phyloP scores from a whole-genome alignment of 176 grass and related monocot species.

The Elaeis guineensis region DNA sequence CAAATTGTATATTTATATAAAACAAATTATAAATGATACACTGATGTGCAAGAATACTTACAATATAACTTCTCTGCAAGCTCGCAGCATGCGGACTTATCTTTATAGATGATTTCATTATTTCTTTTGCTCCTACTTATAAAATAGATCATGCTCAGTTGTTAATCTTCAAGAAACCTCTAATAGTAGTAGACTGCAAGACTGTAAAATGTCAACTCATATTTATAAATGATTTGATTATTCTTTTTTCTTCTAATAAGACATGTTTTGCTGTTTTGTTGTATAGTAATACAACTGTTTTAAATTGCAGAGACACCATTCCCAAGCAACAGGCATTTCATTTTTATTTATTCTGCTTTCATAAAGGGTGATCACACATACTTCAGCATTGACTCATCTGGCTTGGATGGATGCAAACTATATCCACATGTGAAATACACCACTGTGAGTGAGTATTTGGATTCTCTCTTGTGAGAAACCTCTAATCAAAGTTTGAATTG shows the following conservation, averaged over 20 bases:
- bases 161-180: too few species aligned
- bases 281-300: not conserved
- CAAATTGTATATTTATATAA: too few species aligned
- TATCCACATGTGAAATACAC: constrained; percentile 64
- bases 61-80: too few species aligned
- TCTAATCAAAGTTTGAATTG: too few species aligned
- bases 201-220: too few species aligned
- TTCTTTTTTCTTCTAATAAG: constrained; percentile 6
- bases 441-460: constrained; percentile 56
- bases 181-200: too few species aligned
- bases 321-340: constrained; percentile 58
- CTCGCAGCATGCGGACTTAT: too few species aligned
- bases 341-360: constrained; percentile 91
- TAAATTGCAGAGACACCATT: constrained; percentile 52
- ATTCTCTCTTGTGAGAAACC: constrained; percentile 22
- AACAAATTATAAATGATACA: too few species aligned
- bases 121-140: too few species aligned
- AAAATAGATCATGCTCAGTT: too few species aligned
- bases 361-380: constrained; percentile 83
- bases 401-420: constrained; percentile 51
- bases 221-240: not conserved
- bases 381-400: constrained; percentile 49
- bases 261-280: constrained; percentile 11
- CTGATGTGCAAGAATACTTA: too few species aligned
- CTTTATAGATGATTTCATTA: too few species aligned